Conservation (phyloP, 805 yeast genomes). For the Cyberlindnera euphorbiiphila region DNA sequence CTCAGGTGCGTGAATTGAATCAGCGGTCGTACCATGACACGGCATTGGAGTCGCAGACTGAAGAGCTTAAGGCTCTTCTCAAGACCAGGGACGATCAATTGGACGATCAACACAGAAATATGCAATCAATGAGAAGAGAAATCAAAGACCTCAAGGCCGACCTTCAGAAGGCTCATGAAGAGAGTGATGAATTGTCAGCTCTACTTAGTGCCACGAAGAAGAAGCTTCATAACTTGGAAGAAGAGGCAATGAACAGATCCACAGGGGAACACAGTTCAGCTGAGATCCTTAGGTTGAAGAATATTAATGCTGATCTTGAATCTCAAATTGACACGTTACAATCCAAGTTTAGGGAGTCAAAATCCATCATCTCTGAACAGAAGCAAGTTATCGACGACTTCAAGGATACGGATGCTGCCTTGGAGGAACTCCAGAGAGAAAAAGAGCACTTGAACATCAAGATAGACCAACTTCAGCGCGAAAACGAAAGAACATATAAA, state of each 20-base stretch:
- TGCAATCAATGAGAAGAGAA: conserved; percentile 7
- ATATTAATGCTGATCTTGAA: conserved; percentile 16
- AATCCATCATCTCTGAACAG: conserved; percentile 22
- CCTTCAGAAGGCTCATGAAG: conserved; percentile 3
- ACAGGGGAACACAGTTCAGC: conserved; percentile 7
- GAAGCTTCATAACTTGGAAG: conserved; percentile 11
- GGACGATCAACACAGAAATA: conserved; percentile 12
- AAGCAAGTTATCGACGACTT: conserved; percentile 23
- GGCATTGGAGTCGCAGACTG: conserved; percentile 14
- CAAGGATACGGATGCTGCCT: conserved; percentile 18
- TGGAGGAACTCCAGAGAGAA: conserved; percentile 18
- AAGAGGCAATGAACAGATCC: conserved; percentile 11
- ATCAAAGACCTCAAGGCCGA: conserved; percentile 4
- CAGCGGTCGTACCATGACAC: conserved; percentile 13
- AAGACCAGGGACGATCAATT: conserved; percentile 15
- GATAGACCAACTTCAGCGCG: conserved; percentile 30
- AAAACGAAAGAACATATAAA: conserved; percentile 29
- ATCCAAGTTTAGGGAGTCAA: conserved; percentile 19
- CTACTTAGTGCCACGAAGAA: conserved; percentile 3
- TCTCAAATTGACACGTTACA: conserved; percentile 15
- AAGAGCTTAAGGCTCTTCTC: conserved; percentile 15
- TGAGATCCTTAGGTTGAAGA: conserved; percentile 13
- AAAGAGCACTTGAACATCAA: conserved; percentile 13
- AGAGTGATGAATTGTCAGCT: conserved; percentile 4
- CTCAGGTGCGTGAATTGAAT: conserved; percentile 15